Conservation (phyloP, 1,284 basidiomycete species). For the Papiliotrema nemorosa region DNA sequence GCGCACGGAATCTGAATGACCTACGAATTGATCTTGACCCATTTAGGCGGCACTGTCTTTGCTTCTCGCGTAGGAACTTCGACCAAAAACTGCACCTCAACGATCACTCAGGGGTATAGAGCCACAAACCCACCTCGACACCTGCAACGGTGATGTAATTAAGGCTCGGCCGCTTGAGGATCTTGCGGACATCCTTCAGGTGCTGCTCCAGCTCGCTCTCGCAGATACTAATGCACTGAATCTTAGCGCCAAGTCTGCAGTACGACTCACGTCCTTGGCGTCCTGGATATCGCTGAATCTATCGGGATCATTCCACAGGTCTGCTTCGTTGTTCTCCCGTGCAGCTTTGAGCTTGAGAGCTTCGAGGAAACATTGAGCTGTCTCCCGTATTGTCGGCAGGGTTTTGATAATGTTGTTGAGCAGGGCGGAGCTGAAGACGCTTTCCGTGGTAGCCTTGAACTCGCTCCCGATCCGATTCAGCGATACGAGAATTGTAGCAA, state of each 20-base stretch:
- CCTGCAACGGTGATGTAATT: slow-evolving; percentile 66
- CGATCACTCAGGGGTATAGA: not conserved
- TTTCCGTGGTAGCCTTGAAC: slow-evolving; percentile 57
- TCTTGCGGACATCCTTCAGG: slow-evolving; percentile 67
- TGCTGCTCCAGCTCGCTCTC: slow-evolving; percentile 74
- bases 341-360: slow-evolving; percentile 65
- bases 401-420: slow-evolving; percentile 68
- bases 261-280: slow-evolving; percentile 49
- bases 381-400: slow-evolving; percentile 62
- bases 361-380: slow-evolving; percentile 59
- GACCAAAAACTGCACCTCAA: slow-evolving; percentile 61
- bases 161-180: slow-evolving; percentile 70
- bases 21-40: slow-evolving; percentile 74
- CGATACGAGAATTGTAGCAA: slow-evolving; percentile 70
- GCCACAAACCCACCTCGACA: slow-evolving; percentile 59
- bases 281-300: slow-evolving; percentile 66
- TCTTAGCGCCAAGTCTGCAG: not conserved
- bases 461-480: slow-evolving; percentile 69
- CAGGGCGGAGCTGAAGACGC: slow-evolving; percentile 62
- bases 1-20: slow-evolving; percentile 6
- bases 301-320: slow-evolving; percentile 69
- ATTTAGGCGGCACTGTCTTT: slow-evolving; percentile 69
- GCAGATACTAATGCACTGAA: slow-evolving; percentile 44
- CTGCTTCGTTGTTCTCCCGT: slow-evolving; percentile 64
- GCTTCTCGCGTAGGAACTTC: slow-evolving; percentile 72